A percentile compares a stretch with the other conserved stretches of the same genome.
phyloP scores from a whole-genome alignment of 371 early-diverging fungal species.

The Mucor circinelloides region DNA sequence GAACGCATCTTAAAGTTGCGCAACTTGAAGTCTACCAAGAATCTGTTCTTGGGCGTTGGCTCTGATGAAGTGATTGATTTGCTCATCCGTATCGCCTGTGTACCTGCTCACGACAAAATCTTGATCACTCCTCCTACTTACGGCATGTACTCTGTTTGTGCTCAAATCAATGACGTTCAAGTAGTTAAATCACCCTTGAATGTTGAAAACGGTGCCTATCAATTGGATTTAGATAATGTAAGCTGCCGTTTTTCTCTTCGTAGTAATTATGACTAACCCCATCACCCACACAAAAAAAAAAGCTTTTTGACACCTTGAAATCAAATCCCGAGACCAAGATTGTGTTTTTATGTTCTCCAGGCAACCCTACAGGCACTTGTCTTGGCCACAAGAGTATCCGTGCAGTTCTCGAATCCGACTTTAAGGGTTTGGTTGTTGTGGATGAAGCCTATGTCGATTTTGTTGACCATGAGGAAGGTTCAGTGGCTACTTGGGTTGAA shows the following conservation, averaged over 20 bases:
- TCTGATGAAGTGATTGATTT: slow-evolving; percentile 96
- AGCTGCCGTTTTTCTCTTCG: neutral
- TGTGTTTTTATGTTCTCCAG: slow-evolving; percentile 95
- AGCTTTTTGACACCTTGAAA: slow-evolving; percentile 65
- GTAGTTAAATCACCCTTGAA: slow-evolving; percentile 83
- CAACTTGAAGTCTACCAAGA: slow-evolving; percentile 58
- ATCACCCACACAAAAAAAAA: neutral
- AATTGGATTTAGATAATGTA: slow-evolving; percentile 79
- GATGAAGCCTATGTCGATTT: slow-evolving; percentile 99
- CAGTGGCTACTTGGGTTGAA: slow-evolving; percentile 76
- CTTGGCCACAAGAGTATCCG: slow-evolving; percentile 73
- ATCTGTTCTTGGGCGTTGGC: slow-evolving; percentile 95
- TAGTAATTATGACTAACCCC: neutral
- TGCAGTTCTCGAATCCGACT: slow-evolving; percentile 66
- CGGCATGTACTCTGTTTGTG: slow-evolving; percentile 97
- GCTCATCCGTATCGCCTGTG: slow-evolving; percentile 88
- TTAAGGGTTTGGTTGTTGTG: slow-evolving; percentile 87
- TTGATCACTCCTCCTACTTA: slow-evolving; percentile 97
- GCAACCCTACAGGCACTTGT: slow-evolving; percentile 95
- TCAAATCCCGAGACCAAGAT: slow-evolving; percentile 82
- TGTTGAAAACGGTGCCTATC: slow-evolving; percentile 80
- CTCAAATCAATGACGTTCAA: slow-evolving; percentile 91
- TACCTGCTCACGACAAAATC: slow-evolving; percentile 89
- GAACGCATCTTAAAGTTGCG: slow-evolving; percentile 72
- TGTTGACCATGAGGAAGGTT: slow-evolving; percentile 63